Conservation (phyloP, 495 filamentous ascomycete genomes). For the Lindgomyces ingoldianus region DNA sequence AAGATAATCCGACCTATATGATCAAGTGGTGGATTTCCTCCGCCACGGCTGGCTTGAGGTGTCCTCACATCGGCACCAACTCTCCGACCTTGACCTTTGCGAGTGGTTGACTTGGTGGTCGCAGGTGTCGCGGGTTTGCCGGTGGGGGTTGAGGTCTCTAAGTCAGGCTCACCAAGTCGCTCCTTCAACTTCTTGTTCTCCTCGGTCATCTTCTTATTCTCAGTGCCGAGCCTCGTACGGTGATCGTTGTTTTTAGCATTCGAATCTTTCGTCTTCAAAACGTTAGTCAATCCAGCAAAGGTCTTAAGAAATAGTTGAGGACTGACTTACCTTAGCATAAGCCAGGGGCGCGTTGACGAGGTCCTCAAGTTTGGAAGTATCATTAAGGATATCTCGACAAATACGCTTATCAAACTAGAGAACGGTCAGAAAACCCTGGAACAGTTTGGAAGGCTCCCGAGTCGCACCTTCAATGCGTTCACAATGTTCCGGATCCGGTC, state of each 20-base stretch:
- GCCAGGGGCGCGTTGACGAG: not conserved
- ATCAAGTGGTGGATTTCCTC: too few relatives aligned
- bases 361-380: not conserved
- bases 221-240: too few relatives aligned
- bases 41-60: too few relatives aligned
- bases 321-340: not conserved
- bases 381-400: not conserved
- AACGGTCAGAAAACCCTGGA: not conserved
- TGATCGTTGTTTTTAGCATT: not conserved
- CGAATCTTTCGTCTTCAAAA: not conserved
- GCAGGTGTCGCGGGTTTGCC: too few relatives aligned
- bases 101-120: too few relatives aligned
- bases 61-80: too few relatives aligned
- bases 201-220: too few relatives aligned
- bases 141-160: too few relatives aligned
- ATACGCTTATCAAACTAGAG: not conserved
- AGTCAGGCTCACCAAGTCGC: too few relatives aligned
- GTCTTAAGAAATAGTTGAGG: not conserved
- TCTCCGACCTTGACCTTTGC: too few relatives aligned
- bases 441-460: not conserved
- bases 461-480: not conserved
- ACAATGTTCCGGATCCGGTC: not conserved
- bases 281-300: not conserved
- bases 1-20: too few relatives aligned
- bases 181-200: too few relatives aligned